Percentiles rank a stretch among this genome's conserved stretches.
phyloP scores from a whole-genome alignment of 345 rosid genomes.

The Diplotaxis tenuifolia region DNA sequence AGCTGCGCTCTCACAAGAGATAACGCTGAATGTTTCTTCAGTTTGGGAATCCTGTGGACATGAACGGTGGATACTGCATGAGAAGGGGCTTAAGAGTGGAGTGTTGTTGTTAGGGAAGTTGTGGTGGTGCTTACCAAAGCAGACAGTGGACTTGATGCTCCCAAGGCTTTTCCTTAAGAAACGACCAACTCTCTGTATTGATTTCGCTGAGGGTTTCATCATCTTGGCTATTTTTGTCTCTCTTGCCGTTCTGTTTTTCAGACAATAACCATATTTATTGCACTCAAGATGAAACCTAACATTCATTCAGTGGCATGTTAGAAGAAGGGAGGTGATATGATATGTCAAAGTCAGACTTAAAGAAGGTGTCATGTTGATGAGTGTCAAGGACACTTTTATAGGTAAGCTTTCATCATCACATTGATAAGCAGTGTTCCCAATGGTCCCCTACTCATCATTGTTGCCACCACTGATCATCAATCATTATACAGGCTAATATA shows the following conservation, averaged over 20 bases:
- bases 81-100: constrained; percentile 43
- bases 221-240: constrained; percentile 9
- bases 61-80: constrained; percentile 28
- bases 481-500: neutral
- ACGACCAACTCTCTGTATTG: constrained; percentile 54
- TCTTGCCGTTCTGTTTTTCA: neutral
- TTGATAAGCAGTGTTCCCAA: constrained; percentile 22
- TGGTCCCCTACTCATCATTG: constrained; percentile 40
- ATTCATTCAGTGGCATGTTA: constrained; percentile 33
- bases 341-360: constrained; percentile 29
- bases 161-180: constrained; percentile 49
- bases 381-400: constrained; percentile 21
- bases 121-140: constrained; percentile 46
- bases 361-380: constrained; percentile 32
- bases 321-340: neutral
- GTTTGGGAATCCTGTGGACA: constrained; percentile 28
- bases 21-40: constrained; percentile 32
- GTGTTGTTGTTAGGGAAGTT: constrained; percentile 46
- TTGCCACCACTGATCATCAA: neutral
- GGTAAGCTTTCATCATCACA: constrained; percentile 38
- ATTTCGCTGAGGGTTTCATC: constrained; percentile 42
- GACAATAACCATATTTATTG: constrained; percentile 22
- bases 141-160: constrained; percentile 50
- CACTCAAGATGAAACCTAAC: constrained; percentile 30
- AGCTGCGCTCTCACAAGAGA: constrained; percentile 41